Conservation (phyloP, 2,329 filamentous ascomycete genomes). For the Calonectria hongkongensis region DNA sequence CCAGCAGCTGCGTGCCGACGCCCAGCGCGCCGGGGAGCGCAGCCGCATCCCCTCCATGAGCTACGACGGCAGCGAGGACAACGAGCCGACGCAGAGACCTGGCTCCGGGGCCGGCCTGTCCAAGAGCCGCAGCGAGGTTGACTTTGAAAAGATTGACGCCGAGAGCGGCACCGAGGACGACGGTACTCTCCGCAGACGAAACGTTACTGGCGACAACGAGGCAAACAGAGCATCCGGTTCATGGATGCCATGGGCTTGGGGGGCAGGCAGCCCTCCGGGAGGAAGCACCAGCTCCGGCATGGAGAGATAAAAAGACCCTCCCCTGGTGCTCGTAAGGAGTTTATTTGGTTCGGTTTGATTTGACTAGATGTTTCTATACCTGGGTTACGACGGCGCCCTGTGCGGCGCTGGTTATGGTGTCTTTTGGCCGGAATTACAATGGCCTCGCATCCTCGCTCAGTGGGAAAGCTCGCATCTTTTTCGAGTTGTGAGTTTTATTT, state of each 20-base stretch:
- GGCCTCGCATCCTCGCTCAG: background rate
- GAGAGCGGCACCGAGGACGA: constrained; percentile 79
- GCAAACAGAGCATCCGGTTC: constrained; percentile 58
- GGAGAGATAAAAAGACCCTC: constrained; percentile 58
- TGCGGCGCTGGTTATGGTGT: constrained; percentile 12
- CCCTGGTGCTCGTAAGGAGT: constrained; percentile 54
- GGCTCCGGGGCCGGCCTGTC: constrained; percentile 75
- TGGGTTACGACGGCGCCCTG: constrained; percentile 37
- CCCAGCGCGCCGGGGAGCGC: constrained; percentile 50
- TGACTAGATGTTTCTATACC: constrained; percentile 44
- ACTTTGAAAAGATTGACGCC: constrained; percentile 92
- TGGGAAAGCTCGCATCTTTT: background rate
- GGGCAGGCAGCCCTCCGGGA: constrained; percentile 44
- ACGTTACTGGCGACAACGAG: constrained; percentile 49
- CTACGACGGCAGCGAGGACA: constrained; percentile 48
- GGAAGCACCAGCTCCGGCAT: constrained; percentile 61
- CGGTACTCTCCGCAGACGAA: constrained; percentile 59
- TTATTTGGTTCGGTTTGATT: constrained; percentile 56
- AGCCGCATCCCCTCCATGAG: background rate
- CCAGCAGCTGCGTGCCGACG: constrained; percentile 70
- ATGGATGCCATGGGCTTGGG: constrained; percentile 72
- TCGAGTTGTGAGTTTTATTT: constrained; percentile 8
- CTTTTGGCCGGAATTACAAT: background rate
- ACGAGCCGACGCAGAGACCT: constrained; percentile 63
- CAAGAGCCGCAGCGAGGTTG: constrained; percentile 89